These are phyloP conservation scores for Cyberlindnera saturnus DNA, from an alignment of 805 yeast genomes.

Conservation along the genomic window DNA sequence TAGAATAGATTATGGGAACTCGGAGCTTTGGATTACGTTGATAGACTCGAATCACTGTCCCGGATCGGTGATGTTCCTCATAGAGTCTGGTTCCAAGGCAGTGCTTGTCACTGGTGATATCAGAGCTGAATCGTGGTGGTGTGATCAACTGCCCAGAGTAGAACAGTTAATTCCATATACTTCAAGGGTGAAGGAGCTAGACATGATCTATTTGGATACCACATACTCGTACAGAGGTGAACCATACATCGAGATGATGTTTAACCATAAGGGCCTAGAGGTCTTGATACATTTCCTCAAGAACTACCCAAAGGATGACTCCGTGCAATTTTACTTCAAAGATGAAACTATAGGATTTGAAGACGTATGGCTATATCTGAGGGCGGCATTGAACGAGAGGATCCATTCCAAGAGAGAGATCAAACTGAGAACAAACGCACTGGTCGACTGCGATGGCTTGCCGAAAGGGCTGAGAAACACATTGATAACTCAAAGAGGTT, in stretches of 20 bases:
- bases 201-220: constrained; percentile 48
- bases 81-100: constrained; percentile 29
- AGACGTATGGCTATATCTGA: constrained; percentile 40
- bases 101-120: constrained; percentile 53
- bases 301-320: constrained; percentile 32
- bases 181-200: constrained; percentile 27
- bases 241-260: constrained; percentile 39
- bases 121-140: constrained; percentile 51
- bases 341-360: constrained; percentile 47
- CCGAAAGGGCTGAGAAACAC: background rate
- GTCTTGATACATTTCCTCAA: constrained; percentile 29
- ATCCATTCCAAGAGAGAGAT: constrained; percentile 28
- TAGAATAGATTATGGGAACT: constrained; percentile 16
- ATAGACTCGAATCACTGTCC: constrained; percentile 54
- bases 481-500: background rate
- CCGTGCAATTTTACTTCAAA: constrained; percentile 34
- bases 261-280: constrained; percentile 36
- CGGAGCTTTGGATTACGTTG: constrained; percentile 31
- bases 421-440: constrained; percentile 16
- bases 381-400: constrained; percentile 17
- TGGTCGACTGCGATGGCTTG: constrained; percentile 4
- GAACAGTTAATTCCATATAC: constrained; percentile 38
- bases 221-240: constrained; percentile 45
- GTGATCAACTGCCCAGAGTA: constrained; percentile 30
- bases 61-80: constrained; percentile 49